Evolutionary conservation across 371 early-diverging fungal species (phyloP).

Genomic region (Coemansia linderi): DNA sequence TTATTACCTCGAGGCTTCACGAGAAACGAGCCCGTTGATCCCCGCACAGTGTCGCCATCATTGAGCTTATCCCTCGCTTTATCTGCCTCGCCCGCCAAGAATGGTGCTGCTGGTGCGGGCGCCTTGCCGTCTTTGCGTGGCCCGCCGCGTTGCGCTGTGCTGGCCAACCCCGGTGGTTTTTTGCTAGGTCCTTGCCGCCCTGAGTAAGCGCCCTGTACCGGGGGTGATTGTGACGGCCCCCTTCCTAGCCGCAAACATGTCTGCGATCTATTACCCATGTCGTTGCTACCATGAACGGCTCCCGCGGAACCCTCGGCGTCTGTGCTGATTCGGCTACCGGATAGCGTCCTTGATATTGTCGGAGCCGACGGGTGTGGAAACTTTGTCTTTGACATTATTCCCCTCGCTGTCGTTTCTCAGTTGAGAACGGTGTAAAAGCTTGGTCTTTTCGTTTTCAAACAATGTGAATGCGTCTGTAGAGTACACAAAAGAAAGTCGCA

Average conservation of each 20-base stretch:
- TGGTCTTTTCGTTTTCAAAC: background rate
- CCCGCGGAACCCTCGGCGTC: background rate
- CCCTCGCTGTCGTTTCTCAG: background rate
- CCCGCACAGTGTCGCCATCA: background rate
- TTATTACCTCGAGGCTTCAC: slow-evolving; percentile 16
- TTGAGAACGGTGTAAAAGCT: background rate
- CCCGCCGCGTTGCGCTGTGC: background rate
- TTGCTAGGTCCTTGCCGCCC: slow-evolving; percentile 3
- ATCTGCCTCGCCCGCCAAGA: background rate
- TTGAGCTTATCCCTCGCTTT: background rate
- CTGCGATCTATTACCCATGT: background rate
- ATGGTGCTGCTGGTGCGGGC: background rate
- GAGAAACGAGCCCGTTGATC: background rate
- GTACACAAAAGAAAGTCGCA: background rate
- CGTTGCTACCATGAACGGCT: background rate
- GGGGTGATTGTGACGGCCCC: background rate
- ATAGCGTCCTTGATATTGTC: slow-evolving; percentile 32
- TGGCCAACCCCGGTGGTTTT: background rate
- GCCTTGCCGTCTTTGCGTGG: background rate
- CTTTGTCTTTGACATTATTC: slow-evolving; percentile 40
- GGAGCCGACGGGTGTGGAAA: slow-evolving; percentile 53
- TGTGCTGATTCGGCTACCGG: slow-evolving; percentile 5
- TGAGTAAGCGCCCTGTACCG: background rate
- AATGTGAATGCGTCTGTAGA: background rate
- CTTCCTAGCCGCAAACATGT: background rate